Evolutionary conservation across 805 yeast species (phyloP), one percentile per base, ranked within the genome.

Genomic region (Saccharomyces eubayanus): DNA sequence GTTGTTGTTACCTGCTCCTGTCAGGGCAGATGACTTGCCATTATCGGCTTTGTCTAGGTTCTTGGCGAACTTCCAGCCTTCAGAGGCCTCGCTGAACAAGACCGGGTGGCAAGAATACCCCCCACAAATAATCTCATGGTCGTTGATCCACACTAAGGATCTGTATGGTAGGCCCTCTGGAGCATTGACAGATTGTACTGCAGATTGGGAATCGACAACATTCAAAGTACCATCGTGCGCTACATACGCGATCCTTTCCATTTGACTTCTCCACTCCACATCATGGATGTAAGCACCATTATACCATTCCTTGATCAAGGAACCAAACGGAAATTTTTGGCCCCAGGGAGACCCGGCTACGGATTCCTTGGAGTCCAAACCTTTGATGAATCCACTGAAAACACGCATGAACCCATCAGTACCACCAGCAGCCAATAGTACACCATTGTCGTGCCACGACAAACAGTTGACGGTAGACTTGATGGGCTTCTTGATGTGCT

Each of bases 401-500:
- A 92, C 96, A 56, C 96, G 77, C 48, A 87, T 88, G 64, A 86
- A 95, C 28, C 96, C 96, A 67, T 92, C 97, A 6, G 97, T 87
- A 24, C 96, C 89, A 27, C 98, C 98, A 48, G 87, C 78, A 2
- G 95, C 94, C 58, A 94, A 75, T 56, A 94, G 75, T 27, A 94
- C 95, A 62, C 84, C 85, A 72, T 94, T 94, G 54, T 89, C 91
- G 69, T 94, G 97, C 99, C 99, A 91, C 59, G 84, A 84, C 53
- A 92, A 77, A 48, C 87, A 77, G 59, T 91, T 77, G 60, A 91
- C 79, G 31, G 97, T 89, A 10, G 96, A 86, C 69, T 85, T 84
- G 63, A 94, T 77, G n/a, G 97, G 96, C 72, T 88, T 89, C 76
- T 91, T 91, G 72, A 94, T 86, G 74, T 92, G 99, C 72, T 92